Evolutionary conservation across 73 alveolate genomes (phyloP), one percentile per base, ranked within the genome.

Genomic region (Uronychia binucleata): DNA sequence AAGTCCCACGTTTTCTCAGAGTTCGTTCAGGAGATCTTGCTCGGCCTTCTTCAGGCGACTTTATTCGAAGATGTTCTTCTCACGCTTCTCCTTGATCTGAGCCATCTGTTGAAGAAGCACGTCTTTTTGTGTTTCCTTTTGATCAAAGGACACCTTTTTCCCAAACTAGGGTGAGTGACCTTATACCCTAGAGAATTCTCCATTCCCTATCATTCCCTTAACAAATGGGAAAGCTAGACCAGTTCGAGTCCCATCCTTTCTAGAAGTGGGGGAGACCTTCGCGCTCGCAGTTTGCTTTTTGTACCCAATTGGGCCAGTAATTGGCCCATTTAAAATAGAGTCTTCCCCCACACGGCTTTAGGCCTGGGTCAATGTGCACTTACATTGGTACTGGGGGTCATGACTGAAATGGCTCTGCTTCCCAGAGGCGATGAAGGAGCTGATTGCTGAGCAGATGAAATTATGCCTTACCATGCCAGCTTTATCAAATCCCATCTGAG

Each of bases 211-310:
- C 74, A 81, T 46, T 25, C 89, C 89, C 14, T 79, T 30, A 1
- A 82, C 89, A 82, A 82, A 82, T 5, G 89, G 89, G 59, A 67
- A n/a, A n/a, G n/a, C n/a, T n/a, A n/a, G n/a, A 82, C 26, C 19
- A 46, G 67, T 11, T 46, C 79, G 77, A 0, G 74, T 33, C 29
- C 77, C 67, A 19, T 60, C 33, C 77, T 34, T 29, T 34, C n/a
- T 19, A 11, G 67, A 46, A 11, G 67, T 46, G n/a, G 5, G 5
- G n/a, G 5, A 5, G n/a, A 46, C 67, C 67, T n/a, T 46, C 5
- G 67, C 67, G 67, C 5, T 46, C 19, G 67, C 67, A 46, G 5
- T 46, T 46, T 46, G 67, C 67, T 46, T 5, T 11, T 19, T 46
- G 19, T 46, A 11, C 19, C 19, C 67, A 11, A 46, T 46, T 5